Base-by-base conservation (phyloP, 2,329 filamentous ascomycete species). In the Pleoardoris graminearum region DNA sequence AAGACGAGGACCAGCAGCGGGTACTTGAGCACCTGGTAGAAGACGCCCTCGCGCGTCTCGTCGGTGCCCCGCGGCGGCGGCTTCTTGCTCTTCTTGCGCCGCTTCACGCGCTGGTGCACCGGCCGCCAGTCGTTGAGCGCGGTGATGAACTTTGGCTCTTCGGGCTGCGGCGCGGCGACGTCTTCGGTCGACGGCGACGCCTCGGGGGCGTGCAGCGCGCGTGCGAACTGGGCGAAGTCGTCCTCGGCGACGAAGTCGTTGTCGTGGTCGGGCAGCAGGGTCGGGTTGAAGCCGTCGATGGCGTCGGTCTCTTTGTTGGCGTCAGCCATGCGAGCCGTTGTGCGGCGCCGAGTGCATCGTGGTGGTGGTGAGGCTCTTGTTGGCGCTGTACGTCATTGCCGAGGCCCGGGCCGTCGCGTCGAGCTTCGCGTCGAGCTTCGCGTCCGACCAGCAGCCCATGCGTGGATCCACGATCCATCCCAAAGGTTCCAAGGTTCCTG, bases 41-140 rank as follows among this genome's bases (percentile, higher is more conserved):
- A 81, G 69, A 94, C 90, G 17, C 94, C 94, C 76, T 99, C 94
- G 60, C 94, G 82, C 2, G 93, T 97, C 79, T 99, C 94, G 70
- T 99, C 94, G 66, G 86, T 90, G 58, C 77, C 79, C 49, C 79
- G 75, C 33, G 74, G 73, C 57, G 73, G 76, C 57, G 71, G 65
- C 36, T 68, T 61, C 69, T 72, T 58, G 48, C 57, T 55, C 65
- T 74, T 70, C 71, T 76, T 68, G 25, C 65, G 66, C 54, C 72
- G 70, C 52, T 80, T 79, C 19, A 92, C 81, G 51, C 83, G 86
- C 69, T 93, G 85, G 62, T 89, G 87, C 11, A 97, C 85, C 0
- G 94, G 94, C 14, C 90, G 87, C 94, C 94, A 99, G 78, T 99
- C 94, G 72, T 96, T 96, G 68, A 95, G 85, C 35, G 94, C 93